Percentiles rank a stretch among this genome's conserved stretches.
Conservation (phyloP, 2,329 filamentous ascomycete species). For the Beauveria scarabaeidicola region DNA sequence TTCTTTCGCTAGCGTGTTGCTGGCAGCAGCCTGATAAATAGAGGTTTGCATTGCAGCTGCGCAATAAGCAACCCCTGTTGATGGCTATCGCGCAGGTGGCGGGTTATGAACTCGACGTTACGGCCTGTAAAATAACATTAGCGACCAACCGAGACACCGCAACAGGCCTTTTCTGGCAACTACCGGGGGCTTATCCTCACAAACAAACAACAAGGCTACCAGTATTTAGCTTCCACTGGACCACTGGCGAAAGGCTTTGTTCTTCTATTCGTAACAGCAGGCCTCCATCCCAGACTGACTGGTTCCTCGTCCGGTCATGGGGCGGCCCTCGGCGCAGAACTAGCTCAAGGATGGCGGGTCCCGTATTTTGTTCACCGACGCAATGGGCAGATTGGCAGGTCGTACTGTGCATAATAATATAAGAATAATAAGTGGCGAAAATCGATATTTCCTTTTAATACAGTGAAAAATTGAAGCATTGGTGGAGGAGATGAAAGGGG, state of each 20-base stretch:
- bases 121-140: slow-evolving; percentile 7
- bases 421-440: not conserved
- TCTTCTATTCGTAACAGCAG: not conserved
- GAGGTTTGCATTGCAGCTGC: not conserved
- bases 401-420: not conserved
- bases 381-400: not conserved
- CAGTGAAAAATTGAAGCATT: not conserved
- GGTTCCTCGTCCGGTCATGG: not conserved
- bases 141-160: not conserved
- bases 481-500: slow-evolving; percentile 1
- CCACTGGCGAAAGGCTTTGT: not conserved
- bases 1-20: not conserved
- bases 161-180: not conserved
- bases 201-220: not conserved
- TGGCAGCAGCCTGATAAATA: not conserved
- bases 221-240: not conserved
- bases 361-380: slow-evolving; percentile 1
- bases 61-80: not conserved
- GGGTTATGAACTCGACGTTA: not conserved
- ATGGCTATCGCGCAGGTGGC: not conserved
- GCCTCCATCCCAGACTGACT: not conserved
- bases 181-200: not conserved
- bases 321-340: not conserved
- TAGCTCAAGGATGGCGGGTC: not conserved
- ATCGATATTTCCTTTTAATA: not conserved